These are phyloP conservation scores for Backusella australiensis DNA, from an alignment of 192 early-diverging fungal species.

Conservation along the genomic window DNA sequence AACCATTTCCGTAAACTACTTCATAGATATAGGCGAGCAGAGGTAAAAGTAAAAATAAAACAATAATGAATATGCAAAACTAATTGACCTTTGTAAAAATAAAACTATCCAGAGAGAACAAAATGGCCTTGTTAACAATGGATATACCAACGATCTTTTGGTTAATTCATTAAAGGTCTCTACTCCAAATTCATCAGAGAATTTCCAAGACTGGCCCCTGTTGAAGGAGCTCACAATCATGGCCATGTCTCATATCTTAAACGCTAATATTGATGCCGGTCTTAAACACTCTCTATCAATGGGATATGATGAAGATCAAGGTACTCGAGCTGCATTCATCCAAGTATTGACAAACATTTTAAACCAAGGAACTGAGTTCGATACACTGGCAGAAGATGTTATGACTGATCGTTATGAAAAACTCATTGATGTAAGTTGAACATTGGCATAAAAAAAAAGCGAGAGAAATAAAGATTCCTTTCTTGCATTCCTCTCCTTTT, in stretches of 20 bases:
- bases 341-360: conserved; percentile 82
- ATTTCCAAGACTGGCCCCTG: conserved; percentile 38
- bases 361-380: conserved; percentile 65
- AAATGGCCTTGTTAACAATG: background rate
- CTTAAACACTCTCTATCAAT: conserved; percentile 72
- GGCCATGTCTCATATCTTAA: conserved; percentile 74
- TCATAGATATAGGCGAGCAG: conserved; percentile 52
- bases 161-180: background rate
- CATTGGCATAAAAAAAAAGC: background rate
- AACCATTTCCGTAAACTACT: conserved; percentile 72
- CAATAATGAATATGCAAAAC: background rate
- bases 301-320: conserved; percentile 79
- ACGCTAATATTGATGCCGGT: conserved; percentile 78
- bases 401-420: conserved; percentile 61
- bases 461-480: no score
- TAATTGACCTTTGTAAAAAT: background rate
- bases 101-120: background rate
- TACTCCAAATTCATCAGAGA: background rate
- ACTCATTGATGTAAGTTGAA: conserved; percentile 52
- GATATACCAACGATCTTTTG: background rate
- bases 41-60: conserved; percentile 23
- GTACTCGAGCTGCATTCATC: conserved; percentile 73
- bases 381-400: conserved; percentile 58
- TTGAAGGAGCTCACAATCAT: conserved; percentile 68
- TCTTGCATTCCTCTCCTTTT: no score